phyloP scores from a whole-genome alignment of 2,329 filamentous ascomycete species.

The Coniochaeta hoffmannii region DNA sequence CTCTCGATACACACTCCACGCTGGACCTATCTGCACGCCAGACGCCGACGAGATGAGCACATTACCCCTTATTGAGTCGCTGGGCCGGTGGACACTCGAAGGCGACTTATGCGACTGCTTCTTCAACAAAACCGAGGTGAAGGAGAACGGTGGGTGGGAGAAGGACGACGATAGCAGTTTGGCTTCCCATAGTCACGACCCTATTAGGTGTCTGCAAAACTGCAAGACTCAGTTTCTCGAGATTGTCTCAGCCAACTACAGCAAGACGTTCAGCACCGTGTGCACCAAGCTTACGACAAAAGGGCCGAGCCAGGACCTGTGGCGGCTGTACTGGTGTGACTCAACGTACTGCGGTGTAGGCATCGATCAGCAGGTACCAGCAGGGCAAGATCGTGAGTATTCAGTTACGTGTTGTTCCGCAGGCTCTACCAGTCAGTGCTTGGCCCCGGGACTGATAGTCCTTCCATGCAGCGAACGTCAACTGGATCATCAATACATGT shows the following conservation, averaged over 20 bases:
- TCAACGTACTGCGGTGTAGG: constrained; percentile 40
- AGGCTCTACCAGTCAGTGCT: background rate
- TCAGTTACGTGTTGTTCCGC: background rate
- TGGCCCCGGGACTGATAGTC: constrained; percentile 3
- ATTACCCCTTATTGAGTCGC: background rate
- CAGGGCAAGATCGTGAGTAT: constrained; percentile 38
- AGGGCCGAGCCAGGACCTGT: constrained; percentile 24
- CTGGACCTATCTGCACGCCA: background rate
- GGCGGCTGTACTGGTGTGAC: constrained; percentile 45
- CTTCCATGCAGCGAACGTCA: constrained; percentile 36
- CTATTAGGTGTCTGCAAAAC: constrained; percentile 24
- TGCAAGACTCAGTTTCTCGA: constrained; percentile 26
- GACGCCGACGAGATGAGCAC: background rate
- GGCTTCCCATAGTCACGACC: constrained; percentile 19
- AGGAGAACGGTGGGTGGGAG: constrained; percentile 1
- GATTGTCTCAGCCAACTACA: constrained; percentile 17
- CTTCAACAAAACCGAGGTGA: constrained; percentile 3
- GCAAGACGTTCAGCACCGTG: constrained; percentile 20
- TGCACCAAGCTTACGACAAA: constrained; percentile 22
- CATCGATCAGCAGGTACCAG: constrained; percentile 17
- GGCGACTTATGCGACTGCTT: background rate
- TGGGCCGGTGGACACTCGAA: constrained; percentile 5
- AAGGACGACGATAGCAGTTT: background rate
- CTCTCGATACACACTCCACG: constrained; percentile 7
- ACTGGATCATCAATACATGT: constrained; percentile 42